These are phyloP conservation scores for Cyberlindnera americana DNA, from an alignment of 805 yeast genomes.

Conservation along the genomic window DNA sequence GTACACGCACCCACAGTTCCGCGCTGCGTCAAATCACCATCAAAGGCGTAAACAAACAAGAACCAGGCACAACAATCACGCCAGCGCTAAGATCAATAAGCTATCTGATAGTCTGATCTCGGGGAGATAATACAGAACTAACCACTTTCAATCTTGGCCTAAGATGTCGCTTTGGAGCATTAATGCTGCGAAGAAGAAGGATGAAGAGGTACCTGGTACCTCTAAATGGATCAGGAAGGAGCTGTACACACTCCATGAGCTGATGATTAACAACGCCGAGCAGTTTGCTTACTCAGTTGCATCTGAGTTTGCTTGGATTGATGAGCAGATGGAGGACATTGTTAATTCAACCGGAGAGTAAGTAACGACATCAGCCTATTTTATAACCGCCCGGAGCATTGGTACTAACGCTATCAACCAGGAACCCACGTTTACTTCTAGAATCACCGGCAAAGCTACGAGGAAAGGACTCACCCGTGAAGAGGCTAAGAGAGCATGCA, in stretches of 20 bases:
- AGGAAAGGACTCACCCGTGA: slow-evolving; percentile 28
- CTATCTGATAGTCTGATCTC: neutral
- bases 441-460: slow-evolving; percentile 28
- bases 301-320: slow-evolving; percentile 38
- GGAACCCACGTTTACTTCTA: slow-evolving; percentile 25
- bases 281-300: slow-evolving; percentile 38
- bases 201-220: slow-evolving; percentile 43
- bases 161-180: slow-evolving; percentile 30
- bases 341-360: slow-evolving; percentile 25
- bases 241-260: slow-evolving; percentile 35
- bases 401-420: slow-evolving; percentile 15
- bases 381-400: neutral
- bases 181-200: slow-evolving; percentile 26
- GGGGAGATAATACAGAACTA: neutral
- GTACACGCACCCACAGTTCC: slow-evolving; percentile 5
- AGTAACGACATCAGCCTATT: slow-evolving; percentile 11
- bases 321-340: slow-evolving; percentile 38
- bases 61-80: neutral
- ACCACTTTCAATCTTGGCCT: too few relatives aligned
- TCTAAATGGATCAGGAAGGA: slow-evolving; percentile 49
- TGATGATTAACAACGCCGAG: slow-evolving; percentile 36
- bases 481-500: slow-evolving; percentile 22
- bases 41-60: slow-evolving; percentile 10
- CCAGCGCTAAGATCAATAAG: neutral
- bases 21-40: slow-evolving; percentile 1